phyloP scores from a whole-genome alignment of 2,329 filamentous ascomycete species.

The Fusarium chuoi region DNA sequence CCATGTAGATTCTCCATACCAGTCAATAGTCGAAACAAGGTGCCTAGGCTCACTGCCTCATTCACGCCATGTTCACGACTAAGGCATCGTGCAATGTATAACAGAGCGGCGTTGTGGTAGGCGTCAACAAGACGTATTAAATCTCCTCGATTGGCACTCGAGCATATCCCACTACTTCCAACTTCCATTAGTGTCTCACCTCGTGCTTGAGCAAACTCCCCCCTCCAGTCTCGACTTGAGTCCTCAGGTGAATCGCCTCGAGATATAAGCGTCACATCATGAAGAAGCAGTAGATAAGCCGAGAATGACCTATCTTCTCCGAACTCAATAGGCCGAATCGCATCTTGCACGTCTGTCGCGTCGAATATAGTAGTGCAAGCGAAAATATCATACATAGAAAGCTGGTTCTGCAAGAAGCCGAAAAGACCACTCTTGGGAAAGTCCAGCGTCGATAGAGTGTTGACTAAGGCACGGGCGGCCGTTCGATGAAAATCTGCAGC shows the following conservation, averaged over 20 bases:
- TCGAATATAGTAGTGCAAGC: background rate
- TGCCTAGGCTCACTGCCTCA: too few species aligned
- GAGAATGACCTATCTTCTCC: background rate
- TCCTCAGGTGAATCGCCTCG: fast-evolving
- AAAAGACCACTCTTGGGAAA: background rate
- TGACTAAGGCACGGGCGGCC: background rate
- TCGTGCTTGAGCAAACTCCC: fast-evolving
- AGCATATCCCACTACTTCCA: fast-evolving
- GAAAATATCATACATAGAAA: fast-evolving
- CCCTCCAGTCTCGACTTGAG: background rate
- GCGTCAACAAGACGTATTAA: background rate
- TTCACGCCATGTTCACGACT: too few species aligned
- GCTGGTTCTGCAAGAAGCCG: background rate
- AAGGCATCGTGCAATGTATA: background rate
- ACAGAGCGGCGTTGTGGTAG: background rate
- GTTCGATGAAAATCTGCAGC: fast-evolving
- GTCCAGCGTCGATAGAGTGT: fast-evolving
- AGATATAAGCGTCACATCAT: background rate
- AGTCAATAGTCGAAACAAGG: background rate
- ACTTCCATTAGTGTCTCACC: background rate
- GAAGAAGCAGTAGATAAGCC: fast-evolving
- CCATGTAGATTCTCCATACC: background rate
- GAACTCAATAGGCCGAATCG: background rate
- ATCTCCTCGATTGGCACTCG: fast-evolving
- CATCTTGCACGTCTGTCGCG: background rate